Conservation (phyloP, 345 rosid species). For the Gossypium arboreum region DNA sequence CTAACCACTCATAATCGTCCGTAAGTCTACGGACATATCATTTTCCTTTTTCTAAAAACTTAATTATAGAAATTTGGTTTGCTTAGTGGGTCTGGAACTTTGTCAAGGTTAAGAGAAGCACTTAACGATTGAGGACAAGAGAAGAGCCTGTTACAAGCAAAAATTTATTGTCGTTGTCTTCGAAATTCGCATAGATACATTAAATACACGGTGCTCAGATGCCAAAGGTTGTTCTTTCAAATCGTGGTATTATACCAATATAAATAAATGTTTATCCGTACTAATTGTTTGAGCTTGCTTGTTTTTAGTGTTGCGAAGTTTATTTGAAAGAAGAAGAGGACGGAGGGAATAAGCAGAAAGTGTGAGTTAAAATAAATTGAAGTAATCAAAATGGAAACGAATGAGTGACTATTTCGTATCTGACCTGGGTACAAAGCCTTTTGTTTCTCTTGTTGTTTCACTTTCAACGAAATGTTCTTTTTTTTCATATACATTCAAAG, state of each 20-base stretch:
- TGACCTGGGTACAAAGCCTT: background rate
- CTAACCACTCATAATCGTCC: too few relatives aligned
- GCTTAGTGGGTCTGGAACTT: too few relatives aligned
- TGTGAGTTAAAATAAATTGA: background rate
- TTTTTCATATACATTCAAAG: background rate
- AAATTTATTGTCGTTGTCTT: background rate
- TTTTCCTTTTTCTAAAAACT: too few relatives aligned
- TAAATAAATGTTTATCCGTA: background rate
- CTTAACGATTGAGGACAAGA: too few relatives aligned
- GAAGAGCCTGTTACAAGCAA: background rate
- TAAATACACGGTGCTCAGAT: background rate
- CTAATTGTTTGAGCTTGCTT: conserved; percentile 3
- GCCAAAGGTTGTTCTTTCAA: background rate
- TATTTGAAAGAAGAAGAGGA: background rate
- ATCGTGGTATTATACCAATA: background rate
- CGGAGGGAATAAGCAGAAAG: background rate
- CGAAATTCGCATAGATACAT: background rate
- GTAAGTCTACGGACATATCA: too few relatives aligned
- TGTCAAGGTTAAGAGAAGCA: too few relatives aligned
- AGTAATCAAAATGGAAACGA: background rate
- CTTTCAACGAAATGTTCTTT: background rate
- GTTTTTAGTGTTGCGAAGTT: conserved; percentile 1
- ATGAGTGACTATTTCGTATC: background rate
- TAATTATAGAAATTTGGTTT: too few relatives aligned
- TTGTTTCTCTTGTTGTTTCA: conserved; percentile 1